A percentile compares a stretch with the other conserved stretches of the same genome.
These are phyloP conservation scores for Botrytis deweyae DNA, from an alignment of 2,329 filamentous ascomycete species.

Conservation along the genomic window DNA sequence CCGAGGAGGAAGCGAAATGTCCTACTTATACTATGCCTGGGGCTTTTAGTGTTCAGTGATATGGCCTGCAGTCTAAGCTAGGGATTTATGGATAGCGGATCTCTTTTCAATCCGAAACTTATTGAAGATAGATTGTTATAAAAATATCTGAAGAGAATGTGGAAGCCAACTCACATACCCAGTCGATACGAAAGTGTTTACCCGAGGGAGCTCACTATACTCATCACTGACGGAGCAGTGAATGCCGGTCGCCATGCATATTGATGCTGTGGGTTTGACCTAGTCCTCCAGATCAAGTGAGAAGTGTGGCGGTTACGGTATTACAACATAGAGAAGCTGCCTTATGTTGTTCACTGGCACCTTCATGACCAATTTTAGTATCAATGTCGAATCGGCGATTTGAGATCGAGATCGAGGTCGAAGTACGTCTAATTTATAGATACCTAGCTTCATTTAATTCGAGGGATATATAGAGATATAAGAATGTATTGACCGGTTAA, in stretches of 20 bases:
- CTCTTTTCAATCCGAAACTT: background rate
- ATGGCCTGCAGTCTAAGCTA: background rate
- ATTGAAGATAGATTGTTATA: background rate
- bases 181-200: background rate
- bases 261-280: background rate
- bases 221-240: background rate
- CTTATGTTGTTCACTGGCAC: background rate
- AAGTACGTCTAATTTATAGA: background rate
- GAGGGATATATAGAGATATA: background rate
- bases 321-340: background rate
- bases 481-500: background rate
- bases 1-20: background rate
- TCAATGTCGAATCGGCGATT: too few species aligned
- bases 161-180: background rate
- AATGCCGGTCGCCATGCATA: background rate
- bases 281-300: background rate
- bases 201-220: background rate
- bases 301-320: background rate
- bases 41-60: background rate
- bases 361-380: background rate
- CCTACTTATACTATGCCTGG: constrained; percentile 6
- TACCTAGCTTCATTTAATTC: background rate
- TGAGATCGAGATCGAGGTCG: too few species aligned
- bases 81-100: fast-evolving
- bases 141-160: too few species aligned